Percentiles rank a stretch among this genome's conserved stretches.
Conservation (phyloP, 2,329 filamentous ascomycete genomes). For the Aspergillus fructus region DNA sequence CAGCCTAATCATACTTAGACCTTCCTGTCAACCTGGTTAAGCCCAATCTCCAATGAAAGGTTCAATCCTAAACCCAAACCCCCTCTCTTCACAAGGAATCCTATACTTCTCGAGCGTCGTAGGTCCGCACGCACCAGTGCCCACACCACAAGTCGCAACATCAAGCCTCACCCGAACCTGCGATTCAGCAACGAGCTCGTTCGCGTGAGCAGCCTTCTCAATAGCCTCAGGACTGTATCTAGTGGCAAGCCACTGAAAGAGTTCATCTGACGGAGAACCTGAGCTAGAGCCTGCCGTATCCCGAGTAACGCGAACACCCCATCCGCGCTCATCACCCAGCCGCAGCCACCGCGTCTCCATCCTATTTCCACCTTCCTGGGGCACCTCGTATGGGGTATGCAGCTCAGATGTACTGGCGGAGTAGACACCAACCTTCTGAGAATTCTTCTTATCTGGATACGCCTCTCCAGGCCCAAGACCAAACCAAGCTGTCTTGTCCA, state of each 20-base stretch:
- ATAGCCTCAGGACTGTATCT: conserved; percentile 16
- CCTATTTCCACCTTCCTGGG: conserved; percentile 27
- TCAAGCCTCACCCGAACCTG: conserved; percentile 19
- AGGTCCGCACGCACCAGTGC: conserved; percentile 10
- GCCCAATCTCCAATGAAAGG: conserved; percentile 24
- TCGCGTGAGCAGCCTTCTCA: conserved; percentile 20
- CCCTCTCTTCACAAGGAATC: conserved; percentile 4
- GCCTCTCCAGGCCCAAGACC: conserved; percentile 27
- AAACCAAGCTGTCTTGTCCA: conserved; percentile 23
- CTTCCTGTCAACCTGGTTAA: too few relatives aligned
- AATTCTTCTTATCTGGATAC: conserved; percentile 25
- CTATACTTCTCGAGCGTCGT: conserved; percentile 9
- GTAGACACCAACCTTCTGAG: conserved; percentile 23
- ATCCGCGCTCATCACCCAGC: conserved; percentile 11
- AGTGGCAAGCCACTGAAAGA: conserved; percentile 20
- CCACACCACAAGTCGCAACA: conserved; percentile 7
- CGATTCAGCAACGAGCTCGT: conserved; percentile 19
- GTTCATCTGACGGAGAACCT: background rate
- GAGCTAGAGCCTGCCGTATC: background rate
- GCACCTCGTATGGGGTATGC: conserved; percentile 28
- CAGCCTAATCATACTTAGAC: too few relatives aligned
- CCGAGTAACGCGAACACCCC: background rate
- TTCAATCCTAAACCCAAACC: conserved; percentile 7
- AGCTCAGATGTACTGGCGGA: conserved; percentile 15
- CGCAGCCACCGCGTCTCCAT: conserved; percentile 23